These are phyloP conservation scores for Lupinus albus DNA, from an alignment of 306 rosid species.

Conservation along the genomic window DNA sequence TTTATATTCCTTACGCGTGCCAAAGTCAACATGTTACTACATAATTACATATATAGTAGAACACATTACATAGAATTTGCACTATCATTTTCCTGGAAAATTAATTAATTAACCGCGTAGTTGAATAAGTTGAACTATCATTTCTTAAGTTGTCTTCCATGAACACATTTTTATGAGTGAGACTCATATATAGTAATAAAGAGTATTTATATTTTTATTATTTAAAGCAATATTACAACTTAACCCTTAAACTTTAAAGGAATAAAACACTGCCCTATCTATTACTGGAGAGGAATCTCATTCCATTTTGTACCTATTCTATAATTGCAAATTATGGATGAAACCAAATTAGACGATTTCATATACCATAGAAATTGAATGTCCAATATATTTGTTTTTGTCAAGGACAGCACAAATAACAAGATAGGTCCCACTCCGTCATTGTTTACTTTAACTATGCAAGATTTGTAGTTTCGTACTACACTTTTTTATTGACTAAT, in stretches of 20 bases:
- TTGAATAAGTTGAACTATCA: neutral
- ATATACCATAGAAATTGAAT: conserved; percentile 13
- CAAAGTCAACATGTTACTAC: conserved; percentile 23
- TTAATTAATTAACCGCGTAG: conserved; percentile 29
- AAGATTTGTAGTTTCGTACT: too few relatives aligned
- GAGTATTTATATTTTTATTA: too few relatives aligned
- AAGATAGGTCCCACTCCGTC: conserved; percentile 14
- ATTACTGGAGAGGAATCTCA: too few relatives aligned
- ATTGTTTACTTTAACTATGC: neutral
- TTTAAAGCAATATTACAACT: too few relatives aligned
- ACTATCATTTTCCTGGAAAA: neutral
- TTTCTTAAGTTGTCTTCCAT: conserved; percentile 34
- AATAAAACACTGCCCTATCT: too few relatives aligned
- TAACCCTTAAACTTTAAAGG: too few relatives aligned
- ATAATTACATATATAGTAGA: neutral
- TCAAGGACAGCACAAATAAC: conserved; percentile 31
- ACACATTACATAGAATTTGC: neutral
- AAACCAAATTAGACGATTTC: conserved; percentile 25
- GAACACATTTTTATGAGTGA: too few relatives aligned
- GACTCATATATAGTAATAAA: too few relatives aligned
- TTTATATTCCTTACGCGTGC: too few relatives aligned
- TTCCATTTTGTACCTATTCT: too few relatives aligned
- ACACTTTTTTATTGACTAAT: neutral
- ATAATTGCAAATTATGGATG: conserved; percentile 22
- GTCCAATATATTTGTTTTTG: conserved; percentile 1